Base-by-base conservation (phyloP, 192 early-diverging fungal species). In the Jimgerdemannia flammicorona region DNA sequence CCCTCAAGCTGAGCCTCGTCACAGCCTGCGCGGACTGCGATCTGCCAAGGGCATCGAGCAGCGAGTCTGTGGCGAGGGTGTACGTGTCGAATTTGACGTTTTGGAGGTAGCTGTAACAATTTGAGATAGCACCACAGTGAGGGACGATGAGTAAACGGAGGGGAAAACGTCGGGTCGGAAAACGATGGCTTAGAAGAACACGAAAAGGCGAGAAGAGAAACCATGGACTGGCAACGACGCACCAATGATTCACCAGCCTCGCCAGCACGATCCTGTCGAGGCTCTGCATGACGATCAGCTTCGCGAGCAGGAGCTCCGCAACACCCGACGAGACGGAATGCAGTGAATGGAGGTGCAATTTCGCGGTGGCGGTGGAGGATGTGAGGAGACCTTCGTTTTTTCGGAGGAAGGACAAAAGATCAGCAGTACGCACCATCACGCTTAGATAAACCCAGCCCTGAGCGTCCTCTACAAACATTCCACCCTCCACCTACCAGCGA, bases 51-150 rank as follows among this genome's bases (percentile, higher is more conserved):
- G 76, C 63, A 17, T 84, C 80, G 66, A 87, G 65, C 6, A 87
- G 43, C 4, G 86, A 87, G 59, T 87, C 86, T 18, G 86, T 87
- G 4, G 84, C 78, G 40, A 81, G 81, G 0, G 73, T 72, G 66
- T 87, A 87, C 59, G 82, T 72, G 76, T 85, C 80, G 3, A 87
- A 70, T 10, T 82, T 59, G 20, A 82, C 73, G 4, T 78, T 81
- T 43, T 82, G 81, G 59, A 86, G 29, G 9, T 83, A 77, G 65
- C 81, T 84, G 74, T 29, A 29, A 29, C 29, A 29, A 29, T 29
- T 29, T 29, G 29, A 29, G 29, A 29, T 29, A 29, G 29, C 29
- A 29, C 29, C 29, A 29, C 29, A 29, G 1, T 29, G 29, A 29
- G 29, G 29, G 29, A 29, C 29, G 29, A 29, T 29, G 29, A 29